Base-by-base conservation (phyloP, 2,329 filamentous ascomycete species). In the Epichloe uncinata region DNA sequence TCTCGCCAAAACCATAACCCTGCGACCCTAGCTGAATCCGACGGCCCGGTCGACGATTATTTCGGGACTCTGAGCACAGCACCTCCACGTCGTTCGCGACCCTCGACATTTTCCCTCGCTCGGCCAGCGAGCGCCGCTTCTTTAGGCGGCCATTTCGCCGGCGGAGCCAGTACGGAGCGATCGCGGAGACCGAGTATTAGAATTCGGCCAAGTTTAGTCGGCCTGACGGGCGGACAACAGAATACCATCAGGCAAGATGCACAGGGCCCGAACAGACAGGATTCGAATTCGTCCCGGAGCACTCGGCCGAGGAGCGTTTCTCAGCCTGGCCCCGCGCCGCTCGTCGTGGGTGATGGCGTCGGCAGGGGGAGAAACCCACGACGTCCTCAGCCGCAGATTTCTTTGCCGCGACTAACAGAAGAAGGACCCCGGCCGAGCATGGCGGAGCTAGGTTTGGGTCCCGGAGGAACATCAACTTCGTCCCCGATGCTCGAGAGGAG, bases 401-500 rank as follows among this genome's bases (percentile, higher is more conserved):
- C 64, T 36, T 54, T 70, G 58, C 67, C 67, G 12, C 64, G 67
- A 38, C 55, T 70, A 43, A 70, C 67, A 0, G 67, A 70, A 41
- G 67, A 70, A 52, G 66, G 67, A 8, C 50, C 53, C 0, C 59
- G 67, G 0, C 67, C 67, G 2, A 67, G 59, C 13, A 56, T 66
- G 50, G 59, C 63, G 2, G 67, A 69, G 40, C 51, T 70, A 33
- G 63, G 60, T 0, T 3, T 52, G 15, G 42, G 63, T 2, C 44
- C 50, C 0, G 49, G 50, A 7, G 30, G 30, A 16, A 30, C 43
- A 3, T 48, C 51, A 15, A 55, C 59, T 1, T 49, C 60, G 3
- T 63, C 63, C 3, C 65, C 43, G 0, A 6, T 34, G 4, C 35
- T 34, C 4, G 33, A 13, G n/a, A 45, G 52, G 16, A 48, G 51